Base-by-base conservation (phyloP, 352 stramenopile species). In the Thraustochytrium striatum region DNA sequence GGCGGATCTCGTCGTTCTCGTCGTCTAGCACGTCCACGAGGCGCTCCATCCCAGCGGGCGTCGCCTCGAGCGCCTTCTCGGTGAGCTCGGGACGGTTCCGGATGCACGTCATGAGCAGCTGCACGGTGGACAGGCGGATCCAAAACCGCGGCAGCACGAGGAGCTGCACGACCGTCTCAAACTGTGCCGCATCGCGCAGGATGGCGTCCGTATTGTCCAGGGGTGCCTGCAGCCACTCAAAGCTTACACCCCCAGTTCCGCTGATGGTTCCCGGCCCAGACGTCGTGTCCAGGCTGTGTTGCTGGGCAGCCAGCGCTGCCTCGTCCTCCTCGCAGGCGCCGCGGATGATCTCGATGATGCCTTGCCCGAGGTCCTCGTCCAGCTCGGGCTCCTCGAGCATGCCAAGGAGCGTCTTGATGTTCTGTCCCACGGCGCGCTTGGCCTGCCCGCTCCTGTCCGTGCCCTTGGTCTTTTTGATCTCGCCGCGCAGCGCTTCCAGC, bases 11-110 rank as follows among this genome's bases (percentile, higher is more conserved):
- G n/a, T 83, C 79, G n/a, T 79, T 57, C 13, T 44, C 59, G 47
- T 80, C 79, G 30, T 70, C 55, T 2, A 83, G 79, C 11, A 83
- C 79, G 50, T 83, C 79, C 32, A 83, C 70, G 1, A 83, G 50
- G 28, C 55, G 69, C 61, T 83, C 58, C 32, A 83, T 68, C 25
- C 79, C 79, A 55, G 78, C 78, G 9, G 79, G 69, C 32, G 69
- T 78, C 2, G 69, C 72, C 25, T 81, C 57, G 25, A 83, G 62
- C 8, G 79, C 69, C 39, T 82, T 83, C 47, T 83, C 79, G 39
- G 50, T 75, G 21, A 61, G 44, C 25, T 44, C 21, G 8, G 65
- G 65, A 3, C 65, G 39, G 30, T 75, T 75, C 32, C 61, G 65
- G 16, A 39, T 21, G 11, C 58, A 32, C 32, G 65, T 75, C 2